These are phyloP conservation scores for Rhynchospora pubera DNA, from an alignment of 176 grass and related monocot genomes.

Conservation along the genomic window DNA sequence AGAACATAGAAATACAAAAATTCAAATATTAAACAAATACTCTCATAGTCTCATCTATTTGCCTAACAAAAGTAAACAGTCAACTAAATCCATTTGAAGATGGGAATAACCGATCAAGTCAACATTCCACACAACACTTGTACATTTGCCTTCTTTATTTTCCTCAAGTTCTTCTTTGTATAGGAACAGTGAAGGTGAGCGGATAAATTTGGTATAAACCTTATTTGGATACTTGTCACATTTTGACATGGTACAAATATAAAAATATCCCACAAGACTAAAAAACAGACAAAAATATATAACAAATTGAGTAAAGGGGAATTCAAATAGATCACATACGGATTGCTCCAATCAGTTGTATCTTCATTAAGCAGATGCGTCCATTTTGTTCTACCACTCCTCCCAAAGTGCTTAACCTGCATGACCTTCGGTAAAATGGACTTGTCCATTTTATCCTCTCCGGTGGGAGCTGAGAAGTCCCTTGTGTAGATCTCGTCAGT, in stretches of 20 bases:
- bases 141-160: neutral
- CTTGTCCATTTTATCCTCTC: constrained; percentile 96
- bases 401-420: constrained; percentile 97
- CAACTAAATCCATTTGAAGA: neutral
- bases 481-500: constrained; percentile 56
- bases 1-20: neutral
- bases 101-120: neutral
- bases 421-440: constrained; percentile 97
- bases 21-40: neutral
- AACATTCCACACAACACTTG: no score
- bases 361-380: constrained; percentile 98
- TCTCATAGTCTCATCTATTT: neutral
- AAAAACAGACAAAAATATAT: neutral
- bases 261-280: neutral
- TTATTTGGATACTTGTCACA: neutral
- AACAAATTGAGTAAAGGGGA: neutral
- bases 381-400: constrained; percentile 96
- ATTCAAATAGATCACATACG: constrained; percentile 47
- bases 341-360: constrained; percentile 92
- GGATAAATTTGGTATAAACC: neutral
- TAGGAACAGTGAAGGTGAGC: neutral
- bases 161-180: neutral
- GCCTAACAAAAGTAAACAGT: neutral
- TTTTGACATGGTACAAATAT: neutral
- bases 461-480: constrained; percentile 83